phyloP scores from a whole-genome alignment of 441 rosid species.

The Erysimum cheiri region DNA sequence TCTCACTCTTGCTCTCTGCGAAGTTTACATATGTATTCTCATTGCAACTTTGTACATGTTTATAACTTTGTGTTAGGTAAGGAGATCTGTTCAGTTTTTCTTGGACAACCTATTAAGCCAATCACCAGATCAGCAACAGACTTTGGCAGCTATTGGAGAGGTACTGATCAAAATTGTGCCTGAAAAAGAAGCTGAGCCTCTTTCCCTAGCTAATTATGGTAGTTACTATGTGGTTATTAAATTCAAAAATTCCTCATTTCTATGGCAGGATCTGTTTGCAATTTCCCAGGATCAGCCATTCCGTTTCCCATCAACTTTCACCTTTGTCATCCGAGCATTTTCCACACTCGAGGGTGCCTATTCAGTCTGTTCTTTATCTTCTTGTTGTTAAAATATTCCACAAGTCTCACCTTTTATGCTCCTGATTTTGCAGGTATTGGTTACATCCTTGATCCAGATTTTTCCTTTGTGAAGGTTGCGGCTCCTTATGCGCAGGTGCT shows the following conservation, averaged over 20 bases:
- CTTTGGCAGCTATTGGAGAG: conserved; percentile 92
- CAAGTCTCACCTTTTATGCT: conserved; percentile 8
- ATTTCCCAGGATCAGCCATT: conserved; percentile 95
- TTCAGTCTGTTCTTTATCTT: conserved; percentile 28
- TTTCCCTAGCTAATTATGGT: background rate
- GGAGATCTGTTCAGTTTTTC: conserved; percentile 94
- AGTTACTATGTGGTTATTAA: conserved; percentile 23
- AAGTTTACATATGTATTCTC: conserved; percentile 19
- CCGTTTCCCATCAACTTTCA: conserved; percentile 87
- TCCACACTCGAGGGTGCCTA: conserved; percentile 88
- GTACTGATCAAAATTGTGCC: conserved; percentile 44
- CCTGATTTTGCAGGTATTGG: conserved; percentile 72
- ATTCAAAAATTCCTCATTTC: conserved; percentile 1
- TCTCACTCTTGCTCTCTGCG: conserved; percentile 27
- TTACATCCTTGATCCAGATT: conserved; percentile 80
- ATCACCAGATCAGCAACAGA: conserved; percentile 84
- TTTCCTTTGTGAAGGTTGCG: conserved; percentile 84
- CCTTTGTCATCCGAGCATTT: conserved; percentile 89
- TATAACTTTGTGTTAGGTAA: conserved; percentile 58
- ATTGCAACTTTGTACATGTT: conserved; percentile 24
- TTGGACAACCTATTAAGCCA: conserved; percentile 83
- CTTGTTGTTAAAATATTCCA: background rate
- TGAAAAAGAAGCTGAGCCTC: conserved; percentile 12
- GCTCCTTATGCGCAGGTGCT: conserved; percentile 95
- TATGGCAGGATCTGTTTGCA: conserved; percentile 88